Evolutionary conservation across 2,329 filamentous ascomycete species (phyloP), one percentile per base, ranked within the genome.

Genomic region (Talaromyces sp.): DNA sequence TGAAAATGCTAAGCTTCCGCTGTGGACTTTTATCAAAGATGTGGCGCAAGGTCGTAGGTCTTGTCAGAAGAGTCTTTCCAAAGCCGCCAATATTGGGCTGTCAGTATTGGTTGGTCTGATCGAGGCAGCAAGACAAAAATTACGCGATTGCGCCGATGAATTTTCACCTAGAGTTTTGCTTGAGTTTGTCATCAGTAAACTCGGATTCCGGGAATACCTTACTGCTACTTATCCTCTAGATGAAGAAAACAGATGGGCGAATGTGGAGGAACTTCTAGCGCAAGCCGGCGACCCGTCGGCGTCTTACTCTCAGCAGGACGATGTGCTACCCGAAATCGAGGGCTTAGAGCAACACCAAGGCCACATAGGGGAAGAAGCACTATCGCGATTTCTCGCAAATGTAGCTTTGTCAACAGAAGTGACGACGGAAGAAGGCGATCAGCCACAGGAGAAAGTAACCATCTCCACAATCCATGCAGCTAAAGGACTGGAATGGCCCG

Each of bases 401-500:
- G 87, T 97, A 10, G 86, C 91, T 0, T 77, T 99, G n/a, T 89
- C 90, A 2, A 87, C 90, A 0, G 90, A 95, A 62, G 82, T 87
- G 0, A 65, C 62, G n/a, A 66, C 73, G n/a, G 84, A 83, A 17
- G 82, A 85, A 22, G 78, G 78, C 28, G 82, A 79, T 28, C 78
- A 83, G 37, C 63, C 73, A 1, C 67, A 74, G 36, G 71, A 76
- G 1, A 80, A 89, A 64, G 84, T 97, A 19, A 97, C 92, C 0
- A 90, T 99, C 22, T 97, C 91, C 5, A 99, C 93, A 0, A 97
- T 99, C 10, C 93, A 99, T 70, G 91, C 92, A 0, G 91, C 93
- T 2, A 99, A 99, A 73, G 93, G 93, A 2, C 80, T 99, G 1
- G 93, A 99, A 71, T 99, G 94, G 94, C 93, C 93, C 0, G 81